Conservation (phyloP, 192 early-diverging fungal genomes). For the Umbelopsis isabellina region DNA sequence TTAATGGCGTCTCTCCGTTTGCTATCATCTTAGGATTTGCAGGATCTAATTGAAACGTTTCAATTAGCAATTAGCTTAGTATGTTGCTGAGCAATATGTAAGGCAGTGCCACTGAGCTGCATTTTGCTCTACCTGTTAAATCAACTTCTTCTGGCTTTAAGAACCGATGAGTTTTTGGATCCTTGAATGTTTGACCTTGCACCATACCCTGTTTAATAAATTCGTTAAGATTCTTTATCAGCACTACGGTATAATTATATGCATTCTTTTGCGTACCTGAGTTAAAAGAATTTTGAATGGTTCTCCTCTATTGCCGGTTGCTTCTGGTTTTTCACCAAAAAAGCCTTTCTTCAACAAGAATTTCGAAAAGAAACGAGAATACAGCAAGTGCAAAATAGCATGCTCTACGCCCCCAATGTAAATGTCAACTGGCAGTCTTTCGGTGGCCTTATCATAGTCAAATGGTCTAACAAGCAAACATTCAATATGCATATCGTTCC, state of each 20-base stretch:
- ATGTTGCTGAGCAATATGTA: too few species aligned
- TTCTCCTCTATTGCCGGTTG: constrained; percentile 62
- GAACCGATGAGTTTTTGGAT: constrained; percentile 73
- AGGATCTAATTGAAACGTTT: constrained; percentile 26
- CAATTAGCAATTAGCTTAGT: too few species aligned
- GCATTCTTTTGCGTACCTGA: constrained; percentile 48
- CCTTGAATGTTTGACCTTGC: constrained; percentile 82
- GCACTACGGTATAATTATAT: not conserved
- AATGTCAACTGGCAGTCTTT: constrained; percentile 81
- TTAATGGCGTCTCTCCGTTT: constrained; percentile 59
- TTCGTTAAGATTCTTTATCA: not conserved
- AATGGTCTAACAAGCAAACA: constrained; percentile 49
- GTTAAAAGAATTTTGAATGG: constrained; percentile 86
- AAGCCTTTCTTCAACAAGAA: constrained; percentile 69
- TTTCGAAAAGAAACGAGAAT: constrained; percentile 90
- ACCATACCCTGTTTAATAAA: constrained; percentile 81
- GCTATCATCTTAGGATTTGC: constrained; percentile 57
- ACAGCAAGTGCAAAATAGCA: constrained; percentile 91
- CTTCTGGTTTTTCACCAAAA: constrained; percentile 47
- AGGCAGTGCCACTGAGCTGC: too few species aligned
- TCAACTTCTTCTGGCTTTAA: constrained; percentile 78
- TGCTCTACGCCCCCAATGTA: constrained; percentile 97
- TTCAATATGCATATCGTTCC: constrained; percentile 12
- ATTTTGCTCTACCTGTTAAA: constrained; percentile 39
- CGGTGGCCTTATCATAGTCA: constrained; percentile 49